phyloP scores from a whole-genome alignment of 169 alveolate species.

The Eimeria sp. region DNA sequence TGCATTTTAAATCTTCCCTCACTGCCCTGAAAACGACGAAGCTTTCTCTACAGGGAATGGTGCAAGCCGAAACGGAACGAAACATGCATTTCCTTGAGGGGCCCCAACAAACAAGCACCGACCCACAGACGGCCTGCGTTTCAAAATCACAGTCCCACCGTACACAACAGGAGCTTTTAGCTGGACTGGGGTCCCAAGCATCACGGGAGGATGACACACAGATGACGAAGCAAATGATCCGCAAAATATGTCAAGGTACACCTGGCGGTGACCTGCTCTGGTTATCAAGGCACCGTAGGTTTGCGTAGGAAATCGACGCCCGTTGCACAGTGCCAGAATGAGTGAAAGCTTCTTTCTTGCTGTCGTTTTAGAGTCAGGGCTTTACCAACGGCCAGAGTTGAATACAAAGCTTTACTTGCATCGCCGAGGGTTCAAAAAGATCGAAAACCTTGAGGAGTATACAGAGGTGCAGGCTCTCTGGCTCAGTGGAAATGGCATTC shows the following conservation, averaged over 20 bases:
- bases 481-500: slow-evolving; percentile 96
- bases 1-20: background rate
- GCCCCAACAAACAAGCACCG: background rate
- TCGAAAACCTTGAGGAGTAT: slow-evolving; percentile 93
- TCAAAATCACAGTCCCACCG: background rate
- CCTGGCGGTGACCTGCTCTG: background rate
- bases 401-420: slow-evolving; percentile 96
- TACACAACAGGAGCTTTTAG: background rate
- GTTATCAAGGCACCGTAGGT: background rate
- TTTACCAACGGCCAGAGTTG: slow-evolving; percentile 93
- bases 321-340: background rate
- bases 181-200: background rate
- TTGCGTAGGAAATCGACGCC: background rate
- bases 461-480: slow-evolving; percentile 94
- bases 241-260: slow-evolving; percentile 57
- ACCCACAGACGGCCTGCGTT: background rate
- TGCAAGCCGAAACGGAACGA: background rate
- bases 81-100: background rate
- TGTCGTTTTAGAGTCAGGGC: slow-evolving; percentile 86
- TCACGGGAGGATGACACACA: background rate
- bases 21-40: background rate
- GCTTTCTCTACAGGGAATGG: background rate
- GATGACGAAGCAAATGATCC: slow-evolving; percentile 59
- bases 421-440: slow-evolving; percentile 94
- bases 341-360: background rate